Conservation (phyloP, 2,329 filamentous ascomycete genomes). For the Phyllosticta citrichinensis region DNA sequence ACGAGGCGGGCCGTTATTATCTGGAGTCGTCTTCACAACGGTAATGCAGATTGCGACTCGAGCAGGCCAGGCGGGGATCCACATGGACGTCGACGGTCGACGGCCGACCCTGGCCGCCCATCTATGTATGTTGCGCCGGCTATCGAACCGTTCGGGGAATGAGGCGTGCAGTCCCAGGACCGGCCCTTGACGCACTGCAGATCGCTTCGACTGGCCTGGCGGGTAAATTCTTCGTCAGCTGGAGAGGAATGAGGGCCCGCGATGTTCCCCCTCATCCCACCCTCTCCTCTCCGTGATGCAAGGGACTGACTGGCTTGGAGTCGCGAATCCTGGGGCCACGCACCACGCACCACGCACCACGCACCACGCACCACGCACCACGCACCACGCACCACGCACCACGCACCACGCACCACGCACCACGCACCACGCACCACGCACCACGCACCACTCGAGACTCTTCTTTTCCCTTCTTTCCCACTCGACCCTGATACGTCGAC, state of each 20-base stretch:
- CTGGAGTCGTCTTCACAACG: slow-evolving; percentile 26
- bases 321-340: no score
- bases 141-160: slow-evolving; percentile 29
- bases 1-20: slow-evolving; percentile 14
- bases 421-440: no score
- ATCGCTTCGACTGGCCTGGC: slow-evolving; percentile 20
- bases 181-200: slow-evolving; percentile 31
- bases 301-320: no score
- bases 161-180: slow-evolving; percentile 23
- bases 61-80: slow-evolving; percentile 11
- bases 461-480: no score
- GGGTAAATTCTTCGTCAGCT: slow-evolving; percentile 16
- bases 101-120: slow-evolving; percentile 22
- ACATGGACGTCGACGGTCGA: not conserved
- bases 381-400: no score
- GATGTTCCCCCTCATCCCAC: no score
- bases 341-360: no score
- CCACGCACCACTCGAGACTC: no score
- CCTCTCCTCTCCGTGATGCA: no score
- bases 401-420: no score
- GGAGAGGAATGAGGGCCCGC: slow-evolving; percentile 4
- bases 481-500: no score
- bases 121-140: slow-evolving; percentile 29
- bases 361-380: no score
- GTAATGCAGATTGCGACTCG: slow-evolving; percentile 27